phyloP scores from a whole-genome alignment of 2,329 filamentous ascomycete genomes.

The Xylariales sp. region DNA sequence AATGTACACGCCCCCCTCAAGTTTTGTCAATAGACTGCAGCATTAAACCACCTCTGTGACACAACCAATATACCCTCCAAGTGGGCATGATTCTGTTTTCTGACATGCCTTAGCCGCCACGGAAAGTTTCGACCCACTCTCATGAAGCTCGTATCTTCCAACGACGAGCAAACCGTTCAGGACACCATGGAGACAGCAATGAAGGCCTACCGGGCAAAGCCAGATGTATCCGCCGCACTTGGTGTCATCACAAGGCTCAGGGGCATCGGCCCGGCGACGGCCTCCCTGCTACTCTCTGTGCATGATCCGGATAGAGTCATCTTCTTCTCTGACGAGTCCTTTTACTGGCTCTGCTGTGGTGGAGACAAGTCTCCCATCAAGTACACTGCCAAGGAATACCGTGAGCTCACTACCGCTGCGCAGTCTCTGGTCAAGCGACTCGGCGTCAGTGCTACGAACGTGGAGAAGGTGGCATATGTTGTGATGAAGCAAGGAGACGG shows the following conservation, averaged over 20 bases:
- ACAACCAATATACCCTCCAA: too few relatives aligned
- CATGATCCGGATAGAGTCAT: slow-evolving; percentile 54
- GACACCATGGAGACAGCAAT: slow-evolving; percentile 50
- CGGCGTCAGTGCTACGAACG: slow-evolving; percentile 52
- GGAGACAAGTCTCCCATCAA: slow-evolving; percentile 51
- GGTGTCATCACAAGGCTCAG: slow-evolving; percentile 55
- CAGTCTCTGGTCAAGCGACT: slow-evolving; percentile 42
- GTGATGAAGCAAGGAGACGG: slow-evolving; percentile 42
- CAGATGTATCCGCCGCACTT: slow-evolving; percentile 39
- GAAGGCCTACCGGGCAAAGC: slow-evolving; percentile 34
- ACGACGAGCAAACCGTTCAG: slow-evolving; percentile 44
- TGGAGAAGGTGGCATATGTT: slow-evolving; percentile 69
- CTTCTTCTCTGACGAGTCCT: slow-evolving; percentile 80
- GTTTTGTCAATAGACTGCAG: too few relatives aligned
- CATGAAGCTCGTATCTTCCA: slow-evolving; percentile 58
- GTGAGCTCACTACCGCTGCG: slow-evolving; percentile 42
- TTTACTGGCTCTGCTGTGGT: slow-evolving; percentile 63
- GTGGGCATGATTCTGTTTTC: too few relatives aligned
- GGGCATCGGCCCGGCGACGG: slow-evolving; percentile 76
- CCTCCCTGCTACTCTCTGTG: slow-evolving; percentile 66
- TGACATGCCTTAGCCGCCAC: slow-evolving; percentile 41
- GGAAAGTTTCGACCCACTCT: slow-evolving; percentile 59
- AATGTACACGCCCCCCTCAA: too few relatives aligned
- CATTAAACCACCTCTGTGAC: too few relatives aligned
- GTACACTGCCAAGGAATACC: slow-evolving; percentile 68